Evolutionary conservation across 2,329 filamentous ascomycete genomes (phyloP).

Genomic region (Pyricularia sp.): DNA sequence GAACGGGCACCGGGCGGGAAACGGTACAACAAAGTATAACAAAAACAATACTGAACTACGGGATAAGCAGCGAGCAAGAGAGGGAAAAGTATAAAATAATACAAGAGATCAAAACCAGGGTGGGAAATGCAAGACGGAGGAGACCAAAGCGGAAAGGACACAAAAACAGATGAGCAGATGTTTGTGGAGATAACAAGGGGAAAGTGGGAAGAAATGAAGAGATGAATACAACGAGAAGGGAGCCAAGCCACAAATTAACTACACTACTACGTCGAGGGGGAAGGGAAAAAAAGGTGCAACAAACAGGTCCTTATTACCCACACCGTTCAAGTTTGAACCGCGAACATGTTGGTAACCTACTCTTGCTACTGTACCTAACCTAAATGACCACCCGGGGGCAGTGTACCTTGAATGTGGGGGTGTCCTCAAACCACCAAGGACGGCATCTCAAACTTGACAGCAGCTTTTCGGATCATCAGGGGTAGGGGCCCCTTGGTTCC

Average conservation of each 20-base stretch:
- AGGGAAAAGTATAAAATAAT: background rate
- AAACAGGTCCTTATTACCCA: background rate
- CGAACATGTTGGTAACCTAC: background rate
- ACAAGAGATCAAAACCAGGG: background rate
- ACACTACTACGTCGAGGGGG: too few species aligned
- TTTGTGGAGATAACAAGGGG: background rate
- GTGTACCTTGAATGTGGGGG: background rate
- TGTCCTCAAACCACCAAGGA: background rate
- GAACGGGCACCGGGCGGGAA: background rate
- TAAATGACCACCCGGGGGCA: background rate
- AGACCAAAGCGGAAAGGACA: background rate
- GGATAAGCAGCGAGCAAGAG: background rate
- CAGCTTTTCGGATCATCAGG: conserved; percentile 4
- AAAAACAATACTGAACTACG: background rate
- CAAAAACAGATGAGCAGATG: background rate
- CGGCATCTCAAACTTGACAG: background rate
- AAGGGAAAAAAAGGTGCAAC: background rate
- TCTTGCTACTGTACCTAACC: too few species aligned
- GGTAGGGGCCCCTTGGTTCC: background rate
- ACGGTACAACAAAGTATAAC: background rate
- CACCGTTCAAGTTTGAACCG: background rate
- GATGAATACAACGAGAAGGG: background rate
- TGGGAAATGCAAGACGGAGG: background rate
- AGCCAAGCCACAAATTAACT: background rate
- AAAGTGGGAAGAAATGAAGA: background rate